phyloP scores from a whole-genome alignment of 192 early-diverging fungal genomes.

The Spinellus fusiger region DNA sequence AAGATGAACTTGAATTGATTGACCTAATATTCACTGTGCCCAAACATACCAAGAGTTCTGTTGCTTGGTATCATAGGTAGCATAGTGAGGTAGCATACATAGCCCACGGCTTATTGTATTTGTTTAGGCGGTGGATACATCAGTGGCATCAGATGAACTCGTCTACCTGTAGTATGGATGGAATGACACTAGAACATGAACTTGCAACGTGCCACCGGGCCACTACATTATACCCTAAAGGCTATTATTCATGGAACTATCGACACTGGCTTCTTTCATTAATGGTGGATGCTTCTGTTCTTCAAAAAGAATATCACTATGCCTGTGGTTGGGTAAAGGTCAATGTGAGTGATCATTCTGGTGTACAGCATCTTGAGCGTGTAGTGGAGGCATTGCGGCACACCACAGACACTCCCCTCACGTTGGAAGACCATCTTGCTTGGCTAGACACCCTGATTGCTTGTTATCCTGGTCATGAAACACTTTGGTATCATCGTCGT shows the following conservation, averaged over 20 bases:
- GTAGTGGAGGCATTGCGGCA: too few relatives aligned
- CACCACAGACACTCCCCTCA: too few relatives aligned
- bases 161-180: background rate
- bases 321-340: conserved; percentile 17
- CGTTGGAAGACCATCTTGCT: background rate
- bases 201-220: conserved; percentile 24
- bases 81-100: background rate
- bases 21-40: conserved; percentile 45
- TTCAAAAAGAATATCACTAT: conserved; percentile 6
- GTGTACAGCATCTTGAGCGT: conserved; percentile 38
- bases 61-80: conserved; percentile 46
- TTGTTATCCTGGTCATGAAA: conserved; percentile 45
- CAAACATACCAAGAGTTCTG: conserved; percentile 41
- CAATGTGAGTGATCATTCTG: conserved; percentile 46
- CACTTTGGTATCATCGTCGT: conserved; percentile 47
- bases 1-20: conserved; percentile 34
- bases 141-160: conserved; percentile 8
- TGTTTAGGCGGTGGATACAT: background rate
- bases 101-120: background rate
- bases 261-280: conserved; percentile 39
- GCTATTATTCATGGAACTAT: conserved; percentile 50
- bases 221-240: conserved; percentile 41
- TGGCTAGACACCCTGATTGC: conserved; percentile 24
- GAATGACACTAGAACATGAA: conserved; percentile 22
- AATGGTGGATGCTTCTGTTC: conserved; percentile 7